These are phyloP conservation scores for Phlebiopsis flavidoalba DNA, from an alignment of 768 basidiomycete species.

Conservation along the genomic window DNA sequence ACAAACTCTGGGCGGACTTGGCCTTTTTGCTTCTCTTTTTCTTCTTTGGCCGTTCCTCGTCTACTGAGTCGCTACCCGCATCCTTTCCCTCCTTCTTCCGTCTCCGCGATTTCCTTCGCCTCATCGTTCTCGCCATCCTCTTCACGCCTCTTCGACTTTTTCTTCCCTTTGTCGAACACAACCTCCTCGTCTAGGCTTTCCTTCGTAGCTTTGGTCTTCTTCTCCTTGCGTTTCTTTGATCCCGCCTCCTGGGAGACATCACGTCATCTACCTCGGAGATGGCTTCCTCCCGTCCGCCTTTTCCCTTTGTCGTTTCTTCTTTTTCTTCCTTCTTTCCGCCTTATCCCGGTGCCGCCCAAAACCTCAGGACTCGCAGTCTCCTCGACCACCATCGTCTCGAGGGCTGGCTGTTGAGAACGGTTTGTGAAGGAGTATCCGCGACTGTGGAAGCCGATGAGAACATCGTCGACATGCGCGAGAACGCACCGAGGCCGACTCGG, in stretches of 20 bases:
- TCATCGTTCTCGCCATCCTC: not conserved
- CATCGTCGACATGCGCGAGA: conserved; percentile 20
- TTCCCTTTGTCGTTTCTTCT: conserved; percentile 16
- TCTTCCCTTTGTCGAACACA: not conserved
- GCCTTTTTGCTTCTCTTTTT: not conserved
- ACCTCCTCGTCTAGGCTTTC: conserved; percentile 5
- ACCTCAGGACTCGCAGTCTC: not conserved
- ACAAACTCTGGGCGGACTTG: not conserved
- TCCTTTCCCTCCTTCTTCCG: too few species aligned
- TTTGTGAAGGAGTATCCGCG: not conserved
- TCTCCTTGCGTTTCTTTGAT: conserved; percentile 20
- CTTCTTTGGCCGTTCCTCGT: not conserved
- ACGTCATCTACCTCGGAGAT: conserved; percentile 3
- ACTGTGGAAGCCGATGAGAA: conserved; percentile 14
- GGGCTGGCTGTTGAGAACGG: not conserved
- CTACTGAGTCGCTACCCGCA: not conserved
- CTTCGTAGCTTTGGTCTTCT: conserved; percentile 23
- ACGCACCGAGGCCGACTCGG: conserved; percentile 15
- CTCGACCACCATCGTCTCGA: not conserved
- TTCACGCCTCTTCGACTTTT: not conserved
- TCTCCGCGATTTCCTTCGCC: too few species aligned
- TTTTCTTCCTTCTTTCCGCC: conserved; percentile 21
- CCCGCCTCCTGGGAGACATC: not conserved
- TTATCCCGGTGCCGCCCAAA: conserved; percentile 14
- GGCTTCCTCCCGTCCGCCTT: conserved; percentile 6